Percentiles rank a stretch among this genome's conserved stretches.
phyloP scores from a whole-genome alignment of 176 grass and related monocot genomes.

The Elaeis guineensis region DNA sequence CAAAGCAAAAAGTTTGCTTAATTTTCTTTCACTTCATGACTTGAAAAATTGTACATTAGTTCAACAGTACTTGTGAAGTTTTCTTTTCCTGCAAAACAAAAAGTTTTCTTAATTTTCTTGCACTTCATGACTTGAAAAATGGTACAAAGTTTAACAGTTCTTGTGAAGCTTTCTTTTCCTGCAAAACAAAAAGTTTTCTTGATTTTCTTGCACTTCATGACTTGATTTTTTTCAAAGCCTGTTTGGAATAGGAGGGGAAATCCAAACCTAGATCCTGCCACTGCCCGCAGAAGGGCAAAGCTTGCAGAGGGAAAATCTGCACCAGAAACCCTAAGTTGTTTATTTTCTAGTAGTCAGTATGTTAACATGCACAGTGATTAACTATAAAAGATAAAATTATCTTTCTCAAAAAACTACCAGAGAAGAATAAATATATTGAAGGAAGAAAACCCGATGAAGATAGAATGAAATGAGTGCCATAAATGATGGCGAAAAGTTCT shows the following conservation, averaged over 20 bases:
- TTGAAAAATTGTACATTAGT: neutral
- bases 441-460: too few species aligned
- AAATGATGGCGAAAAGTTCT: too few species aligned
- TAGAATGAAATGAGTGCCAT: too few species aligned
- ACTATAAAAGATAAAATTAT: too few species aligned
- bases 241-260: neutral
- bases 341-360: too few species aligned
- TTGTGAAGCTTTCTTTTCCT: neutral
- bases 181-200: neutral
- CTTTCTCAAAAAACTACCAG: too few species aligned
- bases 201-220: neutral
- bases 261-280: neutral
- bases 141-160: neutral
- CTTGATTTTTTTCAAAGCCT: neutral
- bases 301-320: neutral
- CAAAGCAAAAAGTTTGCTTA: neutral
- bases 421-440: too few species aligned
- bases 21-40: neutral
- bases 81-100: neutral
- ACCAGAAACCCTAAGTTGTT: too few species aligned
- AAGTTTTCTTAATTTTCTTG: neutral
- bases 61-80: neutral
- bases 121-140: neutral
- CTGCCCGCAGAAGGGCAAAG: neutral
- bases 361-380: too few species aligned